Evolutionary conservation across 2,329 filamentous ascomycete species (phyloP), one percentile per base, ranked within the genome.

Genomic region (Fusarium sambucinum): DNA sequence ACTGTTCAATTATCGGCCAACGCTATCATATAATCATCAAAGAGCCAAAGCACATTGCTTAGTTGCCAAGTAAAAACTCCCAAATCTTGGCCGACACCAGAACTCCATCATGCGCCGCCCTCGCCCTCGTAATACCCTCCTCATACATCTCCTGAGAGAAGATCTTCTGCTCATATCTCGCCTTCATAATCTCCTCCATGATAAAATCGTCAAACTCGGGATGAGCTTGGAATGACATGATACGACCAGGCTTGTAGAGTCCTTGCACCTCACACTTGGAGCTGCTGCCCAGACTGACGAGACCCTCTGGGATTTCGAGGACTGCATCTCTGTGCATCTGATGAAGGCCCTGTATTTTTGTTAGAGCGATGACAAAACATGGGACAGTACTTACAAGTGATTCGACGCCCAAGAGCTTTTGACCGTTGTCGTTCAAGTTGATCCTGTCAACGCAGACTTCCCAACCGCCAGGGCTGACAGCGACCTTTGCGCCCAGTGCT

Each of bases 291-390:
- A 84, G 69, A 53, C 77, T 80, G 13, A 77, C 64, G 35, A 77
- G 73, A 10, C 75, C 79, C 1, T 74, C 60, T 0, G 81, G 82
- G 0, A 81, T 70, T 6, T 77, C 76, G 6, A 78, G 67, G 5
- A 81, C 80, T 19, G 80, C 76, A 60, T 83, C 82, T 14, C 78
- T 77, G 54, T 84, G 82, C 79, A 83, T 82, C 54, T 84, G 82
- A 27, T 83, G 80, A 17, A 79, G 70, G 0, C 62, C 59, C 77
- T 79, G 13, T 17, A 0, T 5, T 3, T 3, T 3, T 16, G 21
- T 74, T 14, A 74, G 63, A 2, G 1, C 16, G 3, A 5, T 27
- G 3, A 0, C 4, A 4, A 8, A 1, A 0, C 1, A 7, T 6
- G 3, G 0, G 3, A 27, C 13, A 7, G 7, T 8, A 5, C 68